These are phyloP conservation scores for Acacia pycnantha DNA, from an alignment of 331 rosid genomes.

Conservation along the genomic window DNA sequence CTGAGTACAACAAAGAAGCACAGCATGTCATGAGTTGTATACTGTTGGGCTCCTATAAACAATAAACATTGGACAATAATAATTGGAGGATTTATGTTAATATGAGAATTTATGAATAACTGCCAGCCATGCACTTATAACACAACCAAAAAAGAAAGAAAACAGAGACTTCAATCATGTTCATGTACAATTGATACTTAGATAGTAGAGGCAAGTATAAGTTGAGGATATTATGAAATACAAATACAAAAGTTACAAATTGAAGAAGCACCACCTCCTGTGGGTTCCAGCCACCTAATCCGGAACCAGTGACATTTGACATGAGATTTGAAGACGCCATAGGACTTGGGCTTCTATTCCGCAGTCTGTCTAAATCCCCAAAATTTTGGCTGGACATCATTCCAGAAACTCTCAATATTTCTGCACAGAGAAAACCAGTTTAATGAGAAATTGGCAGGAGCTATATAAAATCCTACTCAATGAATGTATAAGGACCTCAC, in stretches of 20 bases:
- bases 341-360: slow-evolving; percentile 99
- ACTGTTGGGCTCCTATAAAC: not conserved
- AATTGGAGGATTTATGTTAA: not conserved
- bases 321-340: slow-evolving; percentile 93
- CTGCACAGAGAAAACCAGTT: slow-evolving; percentile 53
- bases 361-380: slow-evolving; percentile 90
- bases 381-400: slow-evolving; percentile 98
- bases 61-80: not conserved
- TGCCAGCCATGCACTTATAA: not conserved
- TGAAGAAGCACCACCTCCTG: slow-evolving; percentile 63
- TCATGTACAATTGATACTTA: slow-evolving; percentile 4
- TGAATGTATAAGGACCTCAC: not conserved
- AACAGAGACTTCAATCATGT: not conserved
- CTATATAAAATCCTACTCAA: not conserved
- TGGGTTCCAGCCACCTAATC: slow-evolving; percentile 90
- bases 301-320: slow-evolving; percentile 75
- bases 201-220: slow-evolving; percentile 21
- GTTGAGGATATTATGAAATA: not conserved
- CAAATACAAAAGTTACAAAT: slow-evolving; percentile 2
- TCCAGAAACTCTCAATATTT: slow-evolving; percentile 90
- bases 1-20: not conserved
- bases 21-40: not conserved
- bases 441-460: slow-evolving; percentile 31
- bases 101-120: not conserved
- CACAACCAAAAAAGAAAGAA: not conserved